phyloP scores from a whole-genome alignment of 495 filamentous ascomycete species.

The Hypoxylon lenormandii region DNA sequence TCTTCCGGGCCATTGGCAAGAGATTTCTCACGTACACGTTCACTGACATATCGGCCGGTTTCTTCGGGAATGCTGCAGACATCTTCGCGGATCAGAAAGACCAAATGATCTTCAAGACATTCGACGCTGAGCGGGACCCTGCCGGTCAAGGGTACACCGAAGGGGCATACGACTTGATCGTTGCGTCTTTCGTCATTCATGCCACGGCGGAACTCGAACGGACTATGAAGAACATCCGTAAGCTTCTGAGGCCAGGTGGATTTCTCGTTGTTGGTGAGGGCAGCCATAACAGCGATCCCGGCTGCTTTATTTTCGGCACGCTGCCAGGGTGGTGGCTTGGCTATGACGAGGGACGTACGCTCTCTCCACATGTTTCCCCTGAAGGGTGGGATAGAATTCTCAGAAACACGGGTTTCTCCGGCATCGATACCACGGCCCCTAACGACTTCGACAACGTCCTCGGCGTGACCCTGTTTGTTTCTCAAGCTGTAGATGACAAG shows the following conservation, averaged over 20 bases:
- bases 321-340: slow-evolving; percentile 66
- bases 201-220: slow-evolving; percentile 42
- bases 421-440: no score
- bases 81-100: slow-evolving; percentile 36
- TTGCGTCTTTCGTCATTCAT: slow-evolving; percentile 58
- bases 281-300: slow-evolving; percentile 28
- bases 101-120: neutral
- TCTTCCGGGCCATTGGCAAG: neutral
- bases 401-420: no score
- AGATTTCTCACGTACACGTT: slow-evolving; percentile 57
- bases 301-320: slow-evolving; percentile 52
- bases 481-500: no score
- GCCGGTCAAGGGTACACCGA: slow-evolving; percentile 55
- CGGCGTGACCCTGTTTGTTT: no score
- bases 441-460: no score
- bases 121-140: slow-evolving; percentile 49
- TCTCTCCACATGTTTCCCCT: no score
- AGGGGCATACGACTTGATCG: slow-evolving; percentile 58
- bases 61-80: slow-evolving; percentile 56
- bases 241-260: slow-evolving; percentile 48
- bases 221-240: slow-evolving; percentile 39
- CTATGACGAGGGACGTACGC: no score
- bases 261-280: slow-evolving; percentile 43
- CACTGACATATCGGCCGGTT: slow-evolving; percentile 61
- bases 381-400: no score